Conservation (phyloP, 2,329 filamentous ascomycete species). For the Huntiella abstrusa region DNA sequence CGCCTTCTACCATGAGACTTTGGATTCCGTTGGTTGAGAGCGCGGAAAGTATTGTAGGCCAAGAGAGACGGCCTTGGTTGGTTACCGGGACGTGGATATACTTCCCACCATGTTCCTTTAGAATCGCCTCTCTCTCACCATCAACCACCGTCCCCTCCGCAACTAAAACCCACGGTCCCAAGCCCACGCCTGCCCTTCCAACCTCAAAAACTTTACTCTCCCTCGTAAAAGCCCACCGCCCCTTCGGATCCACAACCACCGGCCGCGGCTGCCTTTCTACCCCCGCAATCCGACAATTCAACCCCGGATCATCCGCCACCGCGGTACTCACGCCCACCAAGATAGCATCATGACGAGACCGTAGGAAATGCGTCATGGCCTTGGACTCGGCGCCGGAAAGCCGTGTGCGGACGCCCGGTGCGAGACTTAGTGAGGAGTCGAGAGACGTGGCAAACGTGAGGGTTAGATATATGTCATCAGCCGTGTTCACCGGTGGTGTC, state of each 20-base stretch:
- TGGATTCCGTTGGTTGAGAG: constrained; percentile 41
- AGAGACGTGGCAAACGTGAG: constrained; percentile 84
- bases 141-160: constrained; percentile 26
- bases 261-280: constrained; percentile 51
- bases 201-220: constrained; percentile 48
- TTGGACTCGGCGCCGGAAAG: constrained; percentile 73
- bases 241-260: constrained; percentile 60
- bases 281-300: constrained; percentile 61
- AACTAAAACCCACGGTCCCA: constrained; percentile 55
- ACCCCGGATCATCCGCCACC: constrained; percentile 61
- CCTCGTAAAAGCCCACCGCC: constrained; percentile 47
- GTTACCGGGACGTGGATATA: constrained; percentile 25
- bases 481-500: not conserved
- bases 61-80: constrained; percentile 30
- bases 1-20: constrained; percentile 87
- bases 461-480: constrained; percentile 36
- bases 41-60: constrained; percentile 42
- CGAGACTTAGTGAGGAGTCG: constrained; percentile 58
- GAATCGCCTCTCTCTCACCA: constrained; percentile 21
- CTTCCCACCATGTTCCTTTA: constrained; percentile 33
- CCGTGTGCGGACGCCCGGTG: constrained; percentile 61
- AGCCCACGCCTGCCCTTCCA: constrained; percentile 44
- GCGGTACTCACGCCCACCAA: constrained; percentile 72
- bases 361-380: constrained; percentile 82
- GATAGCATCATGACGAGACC: constrained; percentile 66